Base-by-base conservation (phyloP, 1,284 basidiomycete species). In the Austroboletus sp. region DNA sequence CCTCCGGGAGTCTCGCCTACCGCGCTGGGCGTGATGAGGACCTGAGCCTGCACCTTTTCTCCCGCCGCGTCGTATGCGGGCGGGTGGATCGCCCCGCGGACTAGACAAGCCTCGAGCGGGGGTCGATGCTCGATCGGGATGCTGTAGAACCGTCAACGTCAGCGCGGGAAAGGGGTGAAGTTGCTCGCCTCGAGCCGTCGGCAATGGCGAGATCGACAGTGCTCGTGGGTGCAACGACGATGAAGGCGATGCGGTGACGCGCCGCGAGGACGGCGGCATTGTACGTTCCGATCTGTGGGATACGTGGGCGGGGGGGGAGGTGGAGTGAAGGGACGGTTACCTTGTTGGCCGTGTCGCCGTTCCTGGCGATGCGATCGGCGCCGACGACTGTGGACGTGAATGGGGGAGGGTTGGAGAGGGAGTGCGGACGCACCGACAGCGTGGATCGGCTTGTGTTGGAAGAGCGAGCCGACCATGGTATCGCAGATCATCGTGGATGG, bases 301-400 rank as follows among this genome's bases (percentile, higher is more conserved):
- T 33, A 27, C n/a, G 12, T 35, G 12, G 33, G 35, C 4, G 17
- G 2, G 12, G 29, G 26, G 44, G 26, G 10, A 34, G 19, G 37
- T 23, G 10, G 30, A 25, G 23, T 37, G 29, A 19, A 4, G 29
- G 16, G 15, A 54, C 66, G 32, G 44, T 31, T 41, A 82, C 87
- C 72, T 95, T 95, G 74, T 95, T 95, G 16, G 91, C 91, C 0
- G 92, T 94, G 66, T 95, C 92, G 2, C 92, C 92, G 57, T 96
- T 95, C 57, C 71, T 75, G 4, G 90, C 88, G 54, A 96, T 83
- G 45, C 91, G 75, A 66, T 91, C 87, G 4, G 89, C 89, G 25
- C 89, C 89, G 26, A 92, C 89, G 43, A 70, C 85, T 86, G 55
- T 32, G 41, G 25, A 25, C 15, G 48, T 31, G 23, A 21, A 17